Percentiles rank a stretch among this genome's conserved stretches.
Conservation (phyloP, 179 eudicot species). For the Dionaea muscipula region DNA sequence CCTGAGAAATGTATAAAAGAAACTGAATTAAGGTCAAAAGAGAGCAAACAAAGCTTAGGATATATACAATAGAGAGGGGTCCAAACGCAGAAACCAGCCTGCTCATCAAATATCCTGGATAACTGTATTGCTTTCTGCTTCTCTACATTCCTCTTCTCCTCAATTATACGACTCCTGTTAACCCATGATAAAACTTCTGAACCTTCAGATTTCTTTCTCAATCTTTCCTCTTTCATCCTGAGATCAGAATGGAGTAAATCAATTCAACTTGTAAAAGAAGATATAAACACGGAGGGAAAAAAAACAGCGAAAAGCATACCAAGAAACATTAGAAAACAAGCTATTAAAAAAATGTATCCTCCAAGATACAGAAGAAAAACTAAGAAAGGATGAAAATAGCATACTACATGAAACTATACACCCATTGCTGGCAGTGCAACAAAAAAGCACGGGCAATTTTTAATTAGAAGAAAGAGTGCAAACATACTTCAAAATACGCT, state of each 20-base stretch:
- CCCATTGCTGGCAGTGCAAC: neutral
- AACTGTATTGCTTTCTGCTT: slow-evolving; percentile 68
- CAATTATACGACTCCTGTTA: slow-evolving; percentile 61
- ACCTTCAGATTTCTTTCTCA: slow-evolving; percentile 52
- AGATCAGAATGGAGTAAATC: neutral
- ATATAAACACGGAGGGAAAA: neutral
- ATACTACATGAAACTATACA: neutral
- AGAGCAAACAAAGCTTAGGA: neutral
- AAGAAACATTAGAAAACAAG: too few relatives aligned
- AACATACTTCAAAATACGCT: slow-evolving; percentile 63
- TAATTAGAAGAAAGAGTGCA: neutral
- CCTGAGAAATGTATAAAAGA: slow-evolving; percentile 31
- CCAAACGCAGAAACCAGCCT: slow-evolving; percentile 29
- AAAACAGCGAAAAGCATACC: neutral
- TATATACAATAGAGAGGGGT: neutral
- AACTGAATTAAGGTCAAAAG: slow-evolving; percentile 1
- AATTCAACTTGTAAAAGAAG: neutral
- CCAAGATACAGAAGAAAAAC: too few relatives aligned
- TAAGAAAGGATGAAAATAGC: neutral
- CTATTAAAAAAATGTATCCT: too few relatives aligned
- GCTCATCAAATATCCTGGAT: slow-evolving; percentile 79
- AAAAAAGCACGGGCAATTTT: neutral
- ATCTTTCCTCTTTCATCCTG: slow-evolving; percentile 79
- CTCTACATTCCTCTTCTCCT: slow-evolving; percentile 53
- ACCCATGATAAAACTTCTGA: slow-evolving; percentile 79